A percentile compares a stretch with the other conserved stretches of the same genome.
Evolutionary conservation across 2,329 filamentous ascomycete genomes (phyloP).

Genomic region (Exophiala alcalophila): DNA sequence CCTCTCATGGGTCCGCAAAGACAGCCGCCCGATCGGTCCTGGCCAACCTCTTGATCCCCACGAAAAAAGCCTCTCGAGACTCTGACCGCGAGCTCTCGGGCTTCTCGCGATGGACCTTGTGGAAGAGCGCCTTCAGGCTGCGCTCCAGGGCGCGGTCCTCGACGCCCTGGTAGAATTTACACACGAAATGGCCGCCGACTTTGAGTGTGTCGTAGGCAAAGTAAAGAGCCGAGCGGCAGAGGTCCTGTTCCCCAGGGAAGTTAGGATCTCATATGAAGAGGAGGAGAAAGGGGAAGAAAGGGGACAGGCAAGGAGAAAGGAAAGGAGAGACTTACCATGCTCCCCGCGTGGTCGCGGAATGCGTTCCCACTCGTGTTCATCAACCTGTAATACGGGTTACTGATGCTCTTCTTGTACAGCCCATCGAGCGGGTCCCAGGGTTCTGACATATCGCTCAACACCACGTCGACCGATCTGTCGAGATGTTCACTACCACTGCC

Average conservation of each 20-base stretch:
- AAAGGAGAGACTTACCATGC: slow-evolving; percentile 68
- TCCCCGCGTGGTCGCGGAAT: slow-evolving; percentile 85
- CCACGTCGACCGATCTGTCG: slow-evolving; percentile 74
- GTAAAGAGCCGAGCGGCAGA: slow-evolving; percentile 78
- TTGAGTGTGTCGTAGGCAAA: slow-evolving; percentile 84
- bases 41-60: slow-evolving; percentile 69
- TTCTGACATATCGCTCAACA: slow-evolving; percentile 98
- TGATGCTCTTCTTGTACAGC: slow-evolving; percentile 83
- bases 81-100: slow-evolving; percentile 84
- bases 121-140: slow-evolving; percentile 72
- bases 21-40: slow-evolving; percentile 47
- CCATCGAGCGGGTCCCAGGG: slow-evolving; percentile 82
- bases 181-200: slow-evolving; percentile 83
- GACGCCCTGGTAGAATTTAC: slow-evolving; percentile 92
- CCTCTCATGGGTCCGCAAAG: slow-evolving; percentile 32
- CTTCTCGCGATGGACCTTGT: slow-evolving; percentile 79
- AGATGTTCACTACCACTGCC: slow-evolving; percentile 31
- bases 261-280: not conserved
- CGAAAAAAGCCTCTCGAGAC: slow-evolving; percentile 82
- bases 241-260: slow-evolving; percentile 60
- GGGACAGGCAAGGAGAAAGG: not conserved
- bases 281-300: not conserved
- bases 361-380: slow-evolving; percentile 94
- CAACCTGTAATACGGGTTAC: slow-evolving; percentile 95
- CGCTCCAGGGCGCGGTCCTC: slow-evolving; percentile 80